Conservation (phyloP, 441 rosid genomes). For the Jatropha podagrica region DNA sequence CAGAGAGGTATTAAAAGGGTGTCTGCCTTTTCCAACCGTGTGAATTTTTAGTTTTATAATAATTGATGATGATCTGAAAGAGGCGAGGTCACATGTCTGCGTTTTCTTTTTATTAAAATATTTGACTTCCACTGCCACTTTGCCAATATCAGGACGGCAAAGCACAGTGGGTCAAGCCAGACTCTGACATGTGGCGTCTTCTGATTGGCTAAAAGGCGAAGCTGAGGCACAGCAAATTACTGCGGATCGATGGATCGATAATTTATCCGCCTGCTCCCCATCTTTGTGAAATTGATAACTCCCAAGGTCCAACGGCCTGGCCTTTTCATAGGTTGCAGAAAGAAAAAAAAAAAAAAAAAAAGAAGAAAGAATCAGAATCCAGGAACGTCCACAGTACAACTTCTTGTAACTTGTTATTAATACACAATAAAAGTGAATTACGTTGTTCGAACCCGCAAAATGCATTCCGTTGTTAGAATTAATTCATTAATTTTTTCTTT, state of each 20-base stretch:
- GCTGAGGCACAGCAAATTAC: neutral
- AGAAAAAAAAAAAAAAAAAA: too few relatives aligned
- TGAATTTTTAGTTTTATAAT: neutral
- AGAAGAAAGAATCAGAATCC: too few relatives aligned
- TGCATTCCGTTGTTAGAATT: too few relatives aligned
- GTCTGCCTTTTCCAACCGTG: neutral
- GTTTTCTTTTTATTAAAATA: neutral
- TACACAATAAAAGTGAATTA: too few relatives aligned
- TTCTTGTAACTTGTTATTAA: too few relatives aligned
- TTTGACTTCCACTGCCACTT: slow-evolving; percentile 4
- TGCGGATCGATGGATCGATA: neutral
- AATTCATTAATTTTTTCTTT: too few relatives aligned
- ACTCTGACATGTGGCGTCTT: neutral
- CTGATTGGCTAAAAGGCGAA: neutral
- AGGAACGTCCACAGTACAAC: too few relatives aligned
- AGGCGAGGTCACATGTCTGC: neutral
- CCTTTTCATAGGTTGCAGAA: neutral
- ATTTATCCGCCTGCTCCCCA: neutral
- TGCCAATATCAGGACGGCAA: neutral
- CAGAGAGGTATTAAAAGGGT: neutral
- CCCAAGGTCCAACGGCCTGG: neutral
- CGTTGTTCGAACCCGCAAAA: too few relatives aligned
- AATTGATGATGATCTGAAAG: neutral
- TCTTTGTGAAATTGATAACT: neutral
- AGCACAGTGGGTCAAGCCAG: neutral